Evolutionary conservation across 2,329 filamentous ascomycete genomes (phyloP).

Genomic region (Colletotrichum sp.): DNA sequence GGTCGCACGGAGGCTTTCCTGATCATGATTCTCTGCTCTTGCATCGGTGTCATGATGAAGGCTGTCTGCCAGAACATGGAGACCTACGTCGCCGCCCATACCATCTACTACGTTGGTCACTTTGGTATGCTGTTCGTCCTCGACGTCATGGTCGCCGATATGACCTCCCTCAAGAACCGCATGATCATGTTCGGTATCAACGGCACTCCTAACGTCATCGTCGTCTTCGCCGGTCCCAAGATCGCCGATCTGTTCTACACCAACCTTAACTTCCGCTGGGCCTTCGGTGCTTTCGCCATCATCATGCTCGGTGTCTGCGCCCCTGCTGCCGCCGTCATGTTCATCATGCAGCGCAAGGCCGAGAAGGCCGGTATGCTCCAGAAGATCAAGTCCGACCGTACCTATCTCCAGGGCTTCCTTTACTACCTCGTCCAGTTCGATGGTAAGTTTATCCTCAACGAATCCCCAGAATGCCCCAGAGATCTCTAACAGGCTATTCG

Average conservation of each 20-base stretch:
- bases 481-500: background rate
- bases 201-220: slow-evolving; percentile 47
- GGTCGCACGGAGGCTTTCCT: slow-evolving; percentile 52
- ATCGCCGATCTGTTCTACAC: slow-evolving; percentile 45
- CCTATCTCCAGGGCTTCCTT: slow-evolving; percentile 14
- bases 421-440: slow-evolving; percentile 22
- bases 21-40: slow-evolving; percentile 45
- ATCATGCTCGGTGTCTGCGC: slow-evolving; percentile 57
- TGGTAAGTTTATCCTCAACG: slow-evolving; percentile 1
- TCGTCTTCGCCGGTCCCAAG: slow-evolving; percentile 46
- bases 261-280: slow-evolving; percentile 47
- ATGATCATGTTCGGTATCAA: slow-evolving; percentile 48
- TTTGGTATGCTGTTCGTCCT: slow-evolving; percentile 46
- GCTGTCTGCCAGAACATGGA: slow-evolving; percentile 62
- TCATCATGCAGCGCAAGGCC: slow-evolving; percentile 49
- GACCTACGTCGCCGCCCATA: slow-evolving; percentile 64
- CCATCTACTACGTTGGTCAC: slow-evolving; percentile 68
- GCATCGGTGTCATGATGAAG: slow-evolving; percentile 67
- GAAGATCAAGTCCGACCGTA: slow-evolving; percentile 9
- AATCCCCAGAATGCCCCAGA: background rate
- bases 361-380: slow-evolving; percentile 46
- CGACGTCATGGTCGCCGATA: slow-evolving; percentile 48
- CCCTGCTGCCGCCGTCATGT: slow-evolving; percentile 39
- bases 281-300: slow-evolving; percentile 68
- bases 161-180: slow-evolving; percentile 47